These are phyloP conservation scores for Juncus effusus DNA, from an alignment of 176 grass and related monocot species.

Conservation along the genomic window DNA sequence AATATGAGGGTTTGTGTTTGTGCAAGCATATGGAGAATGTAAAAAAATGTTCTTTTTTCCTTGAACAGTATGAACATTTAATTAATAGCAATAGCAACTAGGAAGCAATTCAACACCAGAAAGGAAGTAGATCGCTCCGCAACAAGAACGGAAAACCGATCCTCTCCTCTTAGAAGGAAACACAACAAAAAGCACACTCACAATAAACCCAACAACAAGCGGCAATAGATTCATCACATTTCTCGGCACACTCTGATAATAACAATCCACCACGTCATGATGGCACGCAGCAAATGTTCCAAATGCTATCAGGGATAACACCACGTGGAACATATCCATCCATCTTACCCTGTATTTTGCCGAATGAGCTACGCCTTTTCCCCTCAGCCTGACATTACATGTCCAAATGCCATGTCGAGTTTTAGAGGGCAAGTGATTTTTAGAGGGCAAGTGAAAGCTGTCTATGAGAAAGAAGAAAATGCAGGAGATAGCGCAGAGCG, in stretches of 20 bases:
- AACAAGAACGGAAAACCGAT: conserved; percentile 86
- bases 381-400: conserved; percentile 41
- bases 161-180: conserved; percentile 74
- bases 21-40: no score
- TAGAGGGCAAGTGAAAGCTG: conserved; percentile 66
- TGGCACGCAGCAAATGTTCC: conserved; percentile 68
- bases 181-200: conserved; percentile 72
- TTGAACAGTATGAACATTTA: no score
- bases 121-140: conserved; percentile 51
- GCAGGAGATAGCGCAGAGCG: conserved; percentile 57
- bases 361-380: conserved; percentile 32
- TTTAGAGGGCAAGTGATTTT: conserved; percentile 42
- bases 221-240: conserved; percentile 71
- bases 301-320: conserved; percentile 66
- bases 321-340: conserved; percentile 64
- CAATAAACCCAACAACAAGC: conserved; percentile 64
- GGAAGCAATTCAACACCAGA: conserved; percentile 29
- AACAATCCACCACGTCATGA: conserved; percentile 69
- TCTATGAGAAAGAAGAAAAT: conserved; percentile 94
- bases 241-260: conserved; percentile 51
- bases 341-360: conserved; percentile 54
- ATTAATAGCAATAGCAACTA: no score
- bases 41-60: no score
- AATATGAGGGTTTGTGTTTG: no score
- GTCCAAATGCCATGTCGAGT: conserved; percentile 48